phyloP scores from a whole-genome alignment of 768 basidiomycete species.

The Tulasnella sp. region DNA sequence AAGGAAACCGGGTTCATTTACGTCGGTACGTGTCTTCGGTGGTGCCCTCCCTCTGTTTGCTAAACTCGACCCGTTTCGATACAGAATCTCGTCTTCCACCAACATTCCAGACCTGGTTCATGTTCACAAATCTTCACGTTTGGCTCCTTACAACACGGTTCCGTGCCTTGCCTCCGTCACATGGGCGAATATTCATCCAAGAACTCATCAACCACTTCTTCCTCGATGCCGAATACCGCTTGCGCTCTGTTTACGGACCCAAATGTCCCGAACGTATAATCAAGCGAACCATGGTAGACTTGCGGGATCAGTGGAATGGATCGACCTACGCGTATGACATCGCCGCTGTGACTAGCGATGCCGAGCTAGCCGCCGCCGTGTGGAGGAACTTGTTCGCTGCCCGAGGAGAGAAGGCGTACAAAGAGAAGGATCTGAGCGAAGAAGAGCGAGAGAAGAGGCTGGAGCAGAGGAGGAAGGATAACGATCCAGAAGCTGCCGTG shows the following conservation, averaged over 20 bases:
- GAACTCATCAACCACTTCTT: slow-evolving; percentile 93
- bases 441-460: slow-evolving; percentile 7
- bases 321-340: slow-evolving; percentile 75
- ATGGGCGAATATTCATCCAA: slow-evolving; percentile 69
- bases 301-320: slow-evolving; percentile 89
- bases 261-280: slow-evolving; percentile 74
- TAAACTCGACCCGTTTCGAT: background rate
- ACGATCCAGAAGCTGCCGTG: slow-evolving; percentile 30
- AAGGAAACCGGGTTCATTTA: slow-evolving; percentile 44
- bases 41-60: background rate
- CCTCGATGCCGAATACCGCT: slow-evolving; percentile 85
- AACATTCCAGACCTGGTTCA: slow-evolving; percentile 97
- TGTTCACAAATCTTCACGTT: slow-evolving; percentile 84
- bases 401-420: slow-evolving; percentile 48
- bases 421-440: slow-evolving; percentile 33
- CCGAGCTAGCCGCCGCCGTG: slow-evolving; percentile 77
- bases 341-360: slow-evolving; percentile 68
- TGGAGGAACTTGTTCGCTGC: slow-evolving; percentile 92
- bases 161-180: slow-evolving; percentile 67
- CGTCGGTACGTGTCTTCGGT: slow-evolving; percentile 38
- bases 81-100: slow-evolving; percentile 80
- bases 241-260: slow-evolving; percentile 74
- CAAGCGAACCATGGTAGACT: slow-evolving; percentile 74
- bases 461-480: slow-evolving; percentile 27
- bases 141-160: slow-evolving; percentile 88